phyloP scores from a whole-genome alignment of 2,329 filamentous ascomycete species.

The Fusarium concolor region DNA sequence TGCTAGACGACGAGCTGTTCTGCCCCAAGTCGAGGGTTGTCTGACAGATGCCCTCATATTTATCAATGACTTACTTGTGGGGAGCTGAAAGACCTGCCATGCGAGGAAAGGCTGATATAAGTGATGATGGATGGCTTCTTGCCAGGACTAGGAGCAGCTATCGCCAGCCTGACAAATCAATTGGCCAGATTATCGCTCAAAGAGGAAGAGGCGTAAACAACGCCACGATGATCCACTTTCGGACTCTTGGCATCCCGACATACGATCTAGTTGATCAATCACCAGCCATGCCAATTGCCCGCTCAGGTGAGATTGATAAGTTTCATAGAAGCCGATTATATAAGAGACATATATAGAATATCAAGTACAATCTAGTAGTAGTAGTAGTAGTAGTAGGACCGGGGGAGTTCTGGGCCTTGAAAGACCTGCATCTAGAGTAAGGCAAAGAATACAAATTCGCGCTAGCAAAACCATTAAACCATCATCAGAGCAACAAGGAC shows the following conservation, averaged over 20 bases:
- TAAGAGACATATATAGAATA: not conserved
- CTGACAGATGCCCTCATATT: conserved; percentile 16
- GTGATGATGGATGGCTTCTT: not conserved
- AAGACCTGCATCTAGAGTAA: not conserved
- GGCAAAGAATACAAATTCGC: not conserved
- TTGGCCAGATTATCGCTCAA: not conserved
- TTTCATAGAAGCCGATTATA: too few species aligned
- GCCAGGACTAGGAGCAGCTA: too few species aligned
- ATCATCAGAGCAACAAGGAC: conserved; percentile 20
- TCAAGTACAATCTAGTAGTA: conserved; percentile 7
- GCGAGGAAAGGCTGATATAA: not conserved
- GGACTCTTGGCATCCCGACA: not conserved
- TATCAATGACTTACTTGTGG: not conserved
- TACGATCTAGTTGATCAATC: too few species aligned
- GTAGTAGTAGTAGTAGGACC: too few species aligned
- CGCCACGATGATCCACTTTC: conserved; percentile 27
- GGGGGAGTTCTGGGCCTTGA: not conserved
- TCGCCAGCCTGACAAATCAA: not conserved
- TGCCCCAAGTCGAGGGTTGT: conserved; percentile 7
- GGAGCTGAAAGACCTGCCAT: not conserved
- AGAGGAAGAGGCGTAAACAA: too few species aligned
- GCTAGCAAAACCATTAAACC: not conserved
- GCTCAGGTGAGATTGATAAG: not conserved
- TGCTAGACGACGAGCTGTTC: conserved; percentile 26
- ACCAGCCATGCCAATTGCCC: not conserved